Conservation (phyloP, 1,284 basidiomycete genomes). For the Cutaneotrichosporon cyanovorans region DNA sequence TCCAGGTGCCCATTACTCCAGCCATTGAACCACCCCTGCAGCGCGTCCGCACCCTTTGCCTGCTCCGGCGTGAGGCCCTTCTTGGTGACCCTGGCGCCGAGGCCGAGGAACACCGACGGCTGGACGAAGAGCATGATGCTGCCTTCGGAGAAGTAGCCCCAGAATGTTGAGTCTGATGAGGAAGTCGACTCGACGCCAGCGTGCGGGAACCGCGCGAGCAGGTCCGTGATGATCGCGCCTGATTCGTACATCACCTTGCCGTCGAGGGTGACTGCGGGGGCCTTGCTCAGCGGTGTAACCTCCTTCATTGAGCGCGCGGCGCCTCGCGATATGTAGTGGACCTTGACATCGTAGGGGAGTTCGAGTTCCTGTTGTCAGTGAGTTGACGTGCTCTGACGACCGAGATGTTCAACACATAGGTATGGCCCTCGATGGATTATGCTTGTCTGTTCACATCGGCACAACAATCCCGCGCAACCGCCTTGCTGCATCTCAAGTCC, state of each 20-base stretch:
- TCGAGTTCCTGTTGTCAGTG: conserved; percentile 21
- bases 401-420: too few relatives aligned
- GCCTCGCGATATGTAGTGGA: conserved; percentile 13
- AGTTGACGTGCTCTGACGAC: too few relatives aligned
- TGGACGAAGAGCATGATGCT: conserved; percentile 5
- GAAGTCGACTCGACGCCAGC: background rate
- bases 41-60: background rate
- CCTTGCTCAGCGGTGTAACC: background rate
- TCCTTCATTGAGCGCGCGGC: background rate
- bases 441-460: too few relatives aligned
- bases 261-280: conserved; percentile 1
- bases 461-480: too few relatives aligned
- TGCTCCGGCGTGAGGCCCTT: background rate
- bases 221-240: conserved; percentile 5
- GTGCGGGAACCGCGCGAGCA: conserved; percentile 1
- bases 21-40: background rate
- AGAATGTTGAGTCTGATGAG: background rate
- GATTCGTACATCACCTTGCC: conserved; percentile 1
- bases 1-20: conserved; percentile 5
- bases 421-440: too few relatives aligned
- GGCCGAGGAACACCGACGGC: background rate
- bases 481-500: too few relatives aligned
- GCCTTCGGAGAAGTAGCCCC: conserved; percentile 7
- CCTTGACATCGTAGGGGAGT: conserved; percentile 32
- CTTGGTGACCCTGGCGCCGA: background rate